Base-by-base conservation (phyloP, 768 basidiomycete species). In the Hysterangium stoloniferum region DNA sequence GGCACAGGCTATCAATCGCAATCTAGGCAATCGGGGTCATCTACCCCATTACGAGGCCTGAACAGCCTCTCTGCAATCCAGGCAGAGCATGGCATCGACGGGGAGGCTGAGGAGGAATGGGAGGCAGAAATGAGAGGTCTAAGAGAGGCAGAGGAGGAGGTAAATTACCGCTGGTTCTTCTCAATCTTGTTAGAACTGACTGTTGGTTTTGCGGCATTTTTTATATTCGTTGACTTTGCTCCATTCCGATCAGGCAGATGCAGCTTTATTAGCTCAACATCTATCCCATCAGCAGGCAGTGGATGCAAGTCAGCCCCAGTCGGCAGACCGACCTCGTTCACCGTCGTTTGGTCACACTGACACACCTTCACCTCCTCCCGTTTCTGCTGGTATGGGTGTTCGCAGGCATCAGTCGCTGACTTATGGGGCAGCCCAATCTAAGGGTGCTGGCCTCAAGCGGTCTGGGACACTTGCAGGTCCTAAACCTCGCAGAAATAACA, bases 31-130 rank as follows among this genome's bases (percentile, higher is more conserved):
- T 61, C 78, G 9, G 83, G 84, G 24, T 82, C 69, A 58, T 62
- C 75, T 55, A 84, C 85, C 22, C 83, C 84, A 29, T 57, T 52
- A 17, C 80, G 86, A 53, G 77, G 78, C 20, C 70, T 90, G 66
- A 90, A 89, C 60, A 90, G 86, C 64, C 78, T 92, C 47, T 78
- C 84, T 31, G 85, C 85, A 48, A 91, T 92, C 65, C 80, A 85
- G 45, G 61, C 61, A 6, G 61, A 59, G 48, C 61, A 60, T 41
- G 87, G 86, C 35, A 84, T 87, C 59, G 88, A 92, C 58, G 86
- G 83, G 57, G 88, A 89, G 24, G 58, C 33, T 29, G 59, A 58
- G 54, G 88, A 92, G 62, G 88, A 90, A 56, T 92, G 89, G 89
- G 85, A 87, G 63, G 69, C 74, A 36, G 79, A 80, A 34, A 74